Base-by-base conservation (phyloP, 805 yeast species). In the Saturnispora saitoi region DNA sequence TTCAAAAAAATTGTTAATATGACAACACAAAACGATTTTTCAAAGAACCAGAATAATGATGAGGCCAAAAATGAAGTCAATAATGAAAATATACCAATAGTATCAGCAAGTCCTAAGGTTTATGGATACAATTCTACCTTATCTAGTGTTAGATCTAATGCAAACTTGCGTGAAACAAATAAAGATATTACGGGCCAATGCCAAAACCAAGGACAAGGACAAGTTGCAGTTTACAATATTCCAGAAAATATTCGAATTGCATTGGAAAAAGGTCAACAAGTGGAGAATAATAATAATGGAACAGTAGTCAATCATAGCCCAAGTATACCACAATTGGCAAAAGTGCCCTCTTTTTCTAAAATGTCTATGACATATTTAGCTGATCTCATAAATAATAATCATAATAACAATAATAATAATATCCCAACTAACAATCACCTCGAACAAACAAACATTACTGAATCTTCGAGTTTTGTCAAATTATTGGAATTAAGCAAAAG, bases 201-300 rank as follows among this genome's bases (percentile, higher is more conserved):
- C n/a, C n/a, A n/a, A n/a, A n/a, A n/a, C n/a, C n/a, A n/a, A n/a
- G n/a, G n/a, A n/a, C n/a, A 40, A 32, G 32, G 32, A 17, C 32
- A 47, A 8, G 31, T 39, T 4, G 14, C 44, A 17, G 32, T 50
- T 7, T 48, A 50, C 28, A 52, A 31, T 24, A 40, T 52, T 20
- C 55, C 55, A 15, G 61, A 60, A 26, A 49, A 54, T 38, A 42
- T 56, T n/a, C 38, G 51, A 5, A 20, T 15, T 2, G 42, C 48
- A 24, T 19, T 47, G 14, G 43, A 28, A 17, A 41, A 29, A 34
- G 24, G 43, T 22, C 34, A 41, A 19, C 38, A 34, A 12, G 24
- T 9, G 7, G 36, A 32, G 11, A 34, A 34, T 17, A 34, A 15
- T 17, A 20, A 22, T 34, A 17, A 6, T 8, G 19, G 14, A 19